A percentile compares a stretch with the other conserved stretches of the same genome.
Evolutionary conservation across 2,329 filamentous ascomycete species (phyloP).

Genomic region (Blastomyces silverae): DNA sequence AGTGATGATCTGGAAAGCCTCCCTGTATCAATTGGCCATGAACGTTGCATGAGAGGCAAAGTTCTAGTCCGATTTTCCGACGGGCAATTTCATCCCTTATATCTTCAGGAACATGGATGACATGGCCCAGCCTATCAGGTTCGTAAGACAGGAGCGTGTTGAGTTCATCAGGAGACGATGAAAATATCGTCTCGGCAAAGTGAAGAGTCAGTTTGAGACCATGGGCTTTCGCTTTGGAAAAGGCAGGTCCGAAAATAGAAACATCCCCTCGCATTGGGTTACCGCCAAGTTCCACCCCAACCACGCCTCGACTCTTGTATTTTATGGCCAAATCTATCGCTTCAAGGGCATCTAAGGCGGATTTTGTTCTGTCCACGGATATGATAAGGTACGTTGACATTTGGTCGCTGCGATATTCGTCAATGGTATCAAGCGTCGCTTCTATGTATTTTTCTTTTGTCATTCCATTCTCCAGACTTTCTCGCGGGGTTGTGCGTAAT

Average conservation of each 20-base stretch:
- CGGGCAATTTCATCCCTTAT: constrained; percentile 52
- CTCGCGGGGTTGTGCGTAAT: constrained; percentile 70
- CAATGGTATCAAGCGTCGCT: constrained; percentile 60
- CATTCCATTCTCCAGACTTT: constrained; percentile 48
- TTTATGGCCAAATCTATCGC: constrained; percentile 57
- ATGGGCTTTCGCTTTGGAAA: constrained; percentile 49
- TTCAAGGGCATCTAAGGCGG: constrained; percentile 52
- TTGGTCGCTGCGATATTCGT: constrained; percentile 42
- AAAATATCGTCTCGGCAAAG: constrained; percentile 63
- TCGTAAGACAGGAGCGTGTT: constrained; percentile 56
- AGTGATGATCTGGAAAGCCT: constrained; percentile 63
- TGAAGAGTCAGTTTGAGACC: constrained; percentile 64
- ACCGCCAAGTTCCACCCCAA: constrained; percentile 73
- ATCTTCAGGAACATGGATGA: constrained; percentile 62
- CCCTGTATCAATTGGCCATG: constrained; percentile 65
- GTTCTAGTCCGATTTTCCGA: constrained; percentile 58
- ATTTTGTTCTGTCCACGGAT: constrained; percentile 63
- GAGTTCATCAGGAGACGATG: constrained; percentile 55
- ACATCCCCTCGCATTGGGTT: constrained; percentile 61
- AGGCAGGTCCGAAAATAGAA: constrained; percentile 52
- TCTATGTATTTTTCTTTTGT: constrained; percentile 59
- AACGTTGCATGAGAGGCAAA: constrained; percentile 77
- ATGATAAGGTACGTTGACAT: constrained; percentile 64
- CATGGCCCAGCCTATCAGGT: constrained; percentile 68
- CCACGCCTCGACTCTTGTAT: constrained; percentile 52